Evolutionary conservation across 345 rosid species (phyloP).

Genomic region (Corchorus olitorius): DNA sequence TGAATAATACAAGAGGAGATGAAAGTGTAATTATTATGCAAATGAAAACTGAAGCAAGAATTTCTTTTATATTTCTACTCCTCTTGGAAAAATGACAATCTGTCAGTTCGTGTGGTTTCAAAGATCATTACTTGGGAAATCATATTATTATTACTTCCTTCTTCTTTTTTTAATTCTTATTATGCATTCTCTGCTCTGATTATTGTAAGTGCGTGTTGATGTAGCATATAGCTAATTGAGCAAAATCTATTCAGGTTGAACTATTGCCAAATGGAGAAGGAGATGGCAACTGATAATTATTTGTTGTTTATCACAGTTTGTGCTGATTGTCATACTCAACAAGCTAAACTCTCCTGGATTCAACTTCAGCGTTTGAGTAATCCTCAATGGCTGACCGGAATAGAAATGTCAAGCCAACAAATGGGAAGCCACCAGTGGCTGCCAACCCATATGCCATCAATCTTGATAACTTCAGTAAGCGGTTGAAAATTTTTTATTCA

Average conservation of each 20-base stretch:
- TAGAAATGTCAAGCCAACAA: slow-evolving; percentile 30
- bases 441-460: slow-evolving; percentile 37
- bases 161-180: neutral
- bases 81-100: neutral
- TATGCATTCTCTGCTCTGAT: neutral
- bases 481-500: slow-evolving; percentile 40
- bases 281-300: slow-evolving; percentile 16
- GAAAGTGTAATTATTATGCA: neutral
- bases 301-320: slow-evolving; percentile 17
- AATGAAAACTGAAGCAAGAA: neutral
- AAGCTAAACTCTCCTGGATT: slow-evolving; percentile 9
- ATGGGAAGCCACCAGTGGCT: slow-evolving; percentile 19
- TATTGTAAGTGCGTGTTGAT: neutral
- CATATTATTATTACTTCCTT: neutral
- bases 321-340: slow-evolving; percentile 18
- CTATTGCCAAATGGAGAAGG: neutral
- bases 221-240: slow-evolving; percentile 2
- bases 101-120: neutral
- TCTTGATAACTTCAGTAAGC: slow-evolving; percentile 37
- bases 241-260: neutral
- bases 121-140: neutral
- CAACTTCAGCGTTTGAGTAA: slow-evolving; percentile 5
- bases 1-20: neutral
- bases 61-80: neutral
- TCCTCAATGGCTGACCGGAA: slow-evolving; percentile 39